phyloP scores from a whole-genome alignment of 2,329 filamentous ascomycete genomes.

The Calonectria ilicicola region DNA sequence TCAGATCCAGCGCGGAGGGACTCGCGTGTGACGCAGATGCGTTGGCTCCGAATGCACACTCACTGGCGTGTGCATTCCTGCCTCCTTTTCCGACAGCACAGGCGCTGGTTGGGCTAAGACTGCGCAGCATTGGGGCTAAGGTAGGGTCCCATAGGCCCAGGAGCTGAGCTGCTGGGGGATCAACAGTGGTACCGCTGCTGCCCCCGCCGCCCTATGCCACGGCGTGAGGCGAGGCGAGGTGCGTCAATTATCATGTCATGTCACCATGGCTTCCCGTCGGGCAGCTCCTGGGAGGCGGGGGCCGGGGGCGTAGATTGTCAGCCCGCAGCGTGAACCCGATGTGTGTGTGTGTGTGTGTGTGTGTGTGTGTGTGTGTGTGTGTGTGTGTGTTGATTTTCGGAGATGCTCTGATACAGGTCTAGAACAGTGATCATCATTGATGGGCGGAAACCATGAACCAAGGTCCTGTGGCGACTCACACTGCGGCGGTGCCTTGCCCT shows the following conservation, averaged over 20 bases:
- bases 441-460: not conserved
- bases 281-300: not conserved
- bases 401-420: not conserved
- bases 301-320: not conserved
- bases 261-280: not conserved
- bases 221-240: slow-evolving; percentile 6
- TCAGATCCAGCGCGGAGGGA: slow-evolving; percentile 27
- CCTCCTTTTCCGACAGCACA: slow-evolving; percentile 11
- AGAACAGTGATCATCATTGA: not conserved
- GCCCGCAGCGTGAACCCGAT: not conserved
- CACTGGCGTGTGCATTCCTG: slow-evolving; percentile 27
- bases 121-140: slow-evolving; percentile 6
- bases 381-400: not conserved
- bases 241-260: slow-evolving; percentile 26
- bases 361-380: not conserved
- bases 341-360: not conserved
- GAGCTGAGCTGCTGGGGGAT: slow-evolving; percentile 25
- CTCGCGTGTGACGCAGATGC: slow-evolving; percentile 31
- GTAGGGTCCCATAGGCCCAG: slow-evolving; percentile 16
- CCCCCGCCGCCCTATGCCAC: slow-evolving; percentile 2
- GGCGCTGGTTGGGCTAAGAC: slow-evolving; percentile 18
- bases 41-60: slow-evolving; percentile 33
- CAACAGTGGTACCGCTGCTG: slow-evolving; percentile 7
- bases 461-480: not conserved
- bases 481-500: not conserved